Percentiles rank a stretch among this genome's conserved stretches.
Conservation (phyloP, 2,329 filamentous ascomycete species). For the Ascochyta viciae-villosae region DNA sequence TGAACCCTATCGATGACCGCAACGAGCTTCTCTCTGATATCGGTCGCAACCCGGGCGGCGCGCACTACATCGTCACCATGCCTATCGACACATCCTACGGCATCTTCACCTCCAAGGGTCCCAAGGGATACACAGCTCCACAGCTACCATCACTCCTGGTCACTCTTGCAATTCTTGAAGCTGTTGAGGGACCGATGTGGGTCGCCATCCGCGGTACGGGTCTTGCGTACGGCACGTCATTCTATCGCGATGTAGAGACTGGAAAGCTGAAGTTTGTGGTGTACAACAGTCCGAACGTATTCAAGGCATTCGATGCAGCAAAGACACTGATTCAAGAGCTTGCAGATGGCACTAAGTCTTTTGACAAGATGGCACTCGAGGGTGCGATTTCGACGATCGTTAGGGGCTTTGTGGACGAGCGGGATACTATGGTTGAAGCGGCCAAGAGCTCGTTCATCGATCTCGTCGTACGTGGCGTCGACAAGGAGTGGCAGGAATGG, state of each 20-base stretch:
- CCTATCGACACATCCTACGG: conserved; percentile 91
- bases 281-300: conserved; percentile 88
- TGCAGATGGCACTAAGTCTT: conserved; percentile 71
- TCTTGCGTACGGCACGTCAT: conserved; percentile 87
- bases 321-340: conserved; percentile 77
- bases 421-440: conserved; percentile 82
- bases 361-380: conserved; percentile 85
- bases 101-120: conserved; percentile 75
- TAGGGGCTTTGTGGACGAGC: conserved; percentile 83
- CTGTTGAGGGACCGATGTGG: conserved; percentile 94
- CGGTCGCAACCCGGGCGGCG: conserved; percentile 75
- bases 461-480: conserved; percentile 77
- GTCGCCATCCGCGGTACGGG: conserved; percentile 90
- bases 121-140: conserved; percentile 77
- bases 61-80: conserved; percentile 86
- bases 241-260: conserved; percentile 77
- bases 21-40: conserved; percentile 75
- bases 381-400: conserved; percentile 91
- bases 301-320: conserved; percentile 82
- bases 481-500: conserved; percentile 77
- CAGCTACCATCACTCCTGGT: conserved; percentile 85
- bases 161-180: conserved; percentile 87
- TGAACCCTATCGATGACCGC: conserved; percentile 75
- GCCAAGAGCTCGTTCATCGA: conserved; percentile 84
- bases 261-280: conserved; percentile 85